Conservation (phyloP, 805 yeast species). For the Myxozyma vanderwaltii region DNA sequence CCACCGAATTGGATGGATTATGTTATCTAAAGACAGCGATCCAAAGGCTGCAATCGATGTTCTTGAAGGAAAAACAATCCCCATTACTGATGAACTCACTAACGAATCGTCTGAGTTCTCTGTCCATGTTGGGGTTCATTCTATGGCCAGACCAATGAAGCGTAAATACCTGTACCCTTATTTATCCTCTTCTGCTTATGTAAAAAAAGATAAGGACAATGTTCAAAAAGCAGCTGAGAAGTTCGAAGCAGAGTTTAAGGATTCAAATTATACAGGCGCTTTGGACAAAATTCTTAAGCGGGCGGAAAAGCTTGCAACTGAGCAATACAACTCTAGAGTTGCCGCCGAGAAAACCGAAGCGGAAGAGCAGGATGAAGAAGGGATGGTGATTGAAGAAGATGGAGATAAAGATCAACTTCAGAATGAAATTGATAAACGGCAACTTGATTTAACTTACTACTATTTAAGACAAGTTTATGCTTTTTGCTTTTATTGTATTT, state of each 20-base stretch:
- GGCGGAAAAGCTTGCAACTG: slow-evolving; percentile 19
- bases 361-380: slow-evolving; percentile 28
- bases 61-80: slow-evolving; percentile 24
- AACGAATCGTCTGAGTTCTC: slow-evolving; percentile 14
- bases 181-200: slow-evolving; percentile 8
- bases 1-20: slow-evolving; percentile 30
- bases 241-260: slow-evolving; percentile 26
- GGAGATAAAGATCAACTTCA: neutral
- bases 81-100: slow-evolving; percentile 10
- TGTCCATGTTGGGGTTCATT: slow-evolving; percentile 29
- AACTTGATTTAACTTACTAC: slow-evolving; percentile 21
- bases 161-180: slow-evolving; percentile 17
- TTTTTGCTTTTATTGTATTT: slow-evolving; percentile 31
- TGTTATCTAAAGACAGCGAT: slow-evolving; percentile 20
- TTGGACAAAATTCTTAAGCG: slow-evolving; percentile 19
- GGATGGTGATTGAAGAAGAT: slow-evolving; percentile 27
- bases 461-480: slow-evolving; percentile 31
- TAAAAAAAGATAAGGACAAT: slow-evolving; percentile 16
- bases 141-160: slow-evolving; percentile 14
- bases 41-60: slow-evolving; percentile 15
- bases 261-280: slow-evolving; percentile 2
- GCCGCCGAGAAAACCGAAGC: slow-evolving; percentile 2
- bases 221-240: slow-evolving; percentile 18
- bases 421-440: slow-evolving; percentile 14
- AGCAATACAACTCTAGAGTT: neutral